Base-by-base conservation (phyloP, 768 basidiomycete genomes). In the button mushroom (Agaricus bisporus) region DNA sequence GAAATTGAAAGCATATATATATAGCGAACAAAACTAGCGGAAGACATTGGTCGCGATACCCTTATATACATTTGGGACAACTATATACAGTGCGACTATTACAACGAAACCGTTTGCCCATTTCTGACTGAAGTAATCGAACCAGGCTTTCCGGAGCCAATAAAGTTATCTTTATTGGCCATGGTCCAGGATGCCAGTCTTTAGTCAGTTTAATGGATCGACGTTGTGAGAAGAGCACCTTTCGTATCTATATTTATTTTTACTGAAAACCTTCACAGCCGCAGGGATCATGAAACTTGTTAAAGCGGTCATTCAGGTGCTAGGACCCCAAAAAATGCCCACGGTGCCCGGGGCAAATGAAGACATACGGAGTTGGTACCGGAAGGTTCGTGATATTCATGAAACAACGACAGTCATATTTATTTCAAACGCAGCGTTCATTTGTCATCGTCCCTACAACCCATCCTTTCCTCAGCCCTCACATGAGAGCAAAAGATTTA, bases 41-140 rank as follows among this genome's bases (percentile, higher is more conserved):
- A 74, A 44, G 73, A 77, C 41, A 73, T 75, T 39, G 76, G 74
- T 7, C 75, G 67, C 45, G 81, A 88, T 26, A 69, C 95, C 20
- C 65, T 95, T 54, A 75, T 77, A 3, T 95, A 98, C 65, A 67
- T 98, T 10, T 99, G 97, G 97, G 95, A 98, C 67, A 95, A 98
- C 62, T 95, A 94, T 63, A 75, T 98, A 57, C 83, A 88, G 95
- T 97, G 60, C 55, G 88, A 66, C 15, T n/a, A 50, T 44, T 42
- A 55, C n/a, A 12, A 39, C 15, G 17, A 29, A 45, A 18, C 18
- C 46, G 7, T 17, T 37, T 14, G 14, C 20, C 29, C 46, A 41
- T 38, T 39, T 57, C 43, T 53, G 26, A 36, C 28, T 22, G 32
- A 32, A 32, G n/a, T 35, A 51, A 54, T 42, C 29, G 54, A 10